Base-by-base conservation (phyloP, 73 alveolate species). In the Diophrys appendiculata region DNA sequence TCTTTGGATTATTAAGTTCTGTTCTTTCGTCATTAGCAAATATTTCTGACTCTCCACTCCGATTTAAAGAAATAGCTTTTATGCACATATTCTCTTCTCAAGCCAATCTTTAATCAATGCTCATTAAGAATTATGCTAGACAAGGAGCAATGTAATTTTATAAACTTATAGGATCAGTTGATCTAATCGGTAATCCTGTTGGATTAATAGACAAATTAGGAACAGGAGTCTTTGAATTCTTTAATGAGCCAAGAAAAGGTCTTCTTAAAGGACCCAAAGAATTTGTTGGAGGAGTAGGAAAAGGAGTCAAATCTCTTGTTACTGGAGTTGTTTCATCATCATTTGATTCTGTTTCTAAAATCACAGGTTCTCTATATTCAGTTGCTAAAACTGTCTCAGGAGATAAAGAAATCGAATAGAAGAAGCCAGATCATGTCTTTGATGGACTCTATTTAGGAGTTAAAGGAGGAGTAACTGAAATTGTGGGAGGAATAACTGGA, bases 171-270 rank as follows among this genome's bases (percentile, higher is more conserved):
- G 99, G 99, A 27, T 52, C 72, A 26, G 28, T 89, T 32, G 98
- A 95, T 80, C 72, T 95, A 8, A 69, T 95, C 23, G 99, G 99
- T n/a, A 95, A 95, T 74, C 99, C 99, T 43, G 95, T 95, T 3
- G 93, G 95, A 60, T 90, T 95, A 30, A 82, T 95, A 1, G 95
- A 92, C 73, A 95, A 92, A 72, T 86, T 95, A 0, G 99, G 99
- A n/a, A 91, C 97, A 13, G 99, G 99, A 3, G 95, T 95, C 11
- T 93, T 90, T 78, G 97, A 93, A 82, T 91, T 95, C 85, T 86
- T 93, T 31, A 95, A 88, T 83, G 99, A 93, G 65, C 99, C 99
- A 0, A 82, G 94, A 65, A 93, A 93, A 78, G 99, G 99, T 29
- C 84, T 95, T 32, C 69, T 93, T 29, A 77, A 88, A 52, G 98